Base-by-base conservation (phyloP, 768 basidiomycete genomes). In the Grammothele lineata region DNA sequence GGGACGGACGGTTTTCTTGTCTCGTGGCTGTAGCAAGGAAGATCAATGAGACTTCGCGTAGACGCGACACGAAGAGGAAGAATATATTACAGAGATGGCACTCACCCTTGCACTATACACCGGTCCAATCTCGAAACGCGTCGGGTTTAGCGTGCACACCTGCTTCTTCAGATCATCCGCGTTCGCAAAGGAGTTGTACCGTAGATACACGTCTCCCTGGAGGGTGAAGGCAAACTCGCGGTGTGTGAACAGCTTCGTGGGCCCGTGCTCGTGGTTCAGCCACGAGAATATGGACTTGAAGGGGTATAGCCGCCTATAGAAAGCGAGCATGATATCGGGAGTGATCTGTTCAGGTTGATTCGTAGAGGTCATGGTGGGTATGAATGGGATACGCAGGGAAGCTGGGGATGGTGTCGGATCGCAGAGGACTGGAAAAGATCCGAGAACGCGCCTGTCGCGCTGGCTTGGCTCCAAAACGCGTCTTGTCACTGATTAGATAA, bases 171-270 rank as follows among this genome's bases (percentile, higher is more conserved):
- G 80, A 43, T 98, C 96, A 1, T 96, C 92, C 3, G 75, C 76
- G 27, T 77, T 83, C 26, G 70, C 73, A 65, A 96, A 99, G 2
- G 90, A 95, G 65, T 96, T 86, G 71, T 97, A 98, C 14, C 96
- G 88, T 25, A 98, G 72, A 66, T 98, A 98, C 11, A 90, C 83
- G 55, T 97, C 95, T 37, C 86, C 87, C 25, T 77, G 77, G 18
- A 98, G 80, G 3, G 94, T 97, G 66, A 95, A 94, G 18, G 96
- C 84, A 63, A 97, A 95, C 65, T 99, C 96, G 62, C 96, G 85
- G 60, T 97, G 83, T 3, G 89, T 92, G 64, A 91, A 98, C 40
- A 89, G 79, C 50, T 79, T 81, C 11, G 83, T 77, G 1, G 94
- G 79, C 45, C 75, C 70, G 51, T 90, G 86, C 53, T 86, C 87